A percentile compares a stretch with the other conserved stretches of the same genome.
These are phyloP conservation scores for Leersia perrieri DNA, from an alignment of 176 grass and related monocot genomes.

Conservation along the genomic window DNA sequence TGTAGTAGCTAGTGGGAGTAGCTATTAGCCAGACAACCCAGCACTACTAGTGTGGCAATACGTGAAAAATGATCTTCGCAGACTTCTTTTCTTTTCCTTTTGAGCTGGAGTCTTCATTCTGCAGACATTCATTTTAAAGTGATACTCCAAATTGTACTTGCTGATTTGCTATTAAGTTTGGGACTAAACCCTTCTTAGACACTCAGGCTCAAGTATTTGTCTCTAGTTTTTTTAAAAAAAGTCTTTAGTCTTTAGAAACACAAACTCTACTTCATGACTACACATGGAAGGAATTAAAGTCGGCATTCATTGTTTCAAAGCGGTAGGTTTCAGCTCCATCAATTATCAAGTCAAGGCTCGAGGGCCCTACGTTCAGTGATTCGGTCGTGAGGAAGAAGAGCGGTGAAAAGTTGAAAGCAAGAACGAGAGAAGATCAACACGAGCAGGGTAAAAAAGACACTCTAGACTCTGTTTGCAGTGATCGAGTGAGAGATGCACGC, in stretches of 20 bases:
- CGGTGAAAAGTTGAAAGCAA: neutral
- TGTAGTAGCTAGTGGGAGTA: too few relatives aligned
- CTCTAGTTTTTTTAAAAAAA: too few relatives aligned
- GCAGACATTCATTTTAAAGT: neutral
- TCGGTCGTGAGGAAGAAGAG: neutral
- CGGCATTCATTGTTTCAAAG: conserved; percentile 28
- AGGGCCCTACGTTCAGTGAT: conserved; percentile 12
- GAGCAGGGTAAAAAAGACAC: neutral
- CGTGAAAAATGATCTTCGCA: neutral
- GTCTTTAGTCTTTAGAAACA: too few relatives aligned
- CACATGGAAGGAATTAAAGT: conserved; percentile 10
- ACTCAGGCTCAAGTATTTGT: neutral
- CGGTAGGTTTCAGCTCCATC: neutral
- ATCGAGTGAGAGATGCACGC: neutral
- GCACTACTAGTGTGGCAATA: neutral
- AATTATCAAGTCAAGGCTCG: neutral
- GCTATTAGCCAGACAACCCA: neutral
- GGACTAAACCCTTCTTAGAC: neutral
- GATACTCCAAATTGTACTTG: too few relatives aligned
- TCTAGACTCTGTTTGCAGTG: neutral
- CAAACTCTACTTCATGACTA: neutral
- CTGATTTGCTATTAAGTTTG: neutral
- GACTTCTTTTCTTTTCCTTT: neutral
- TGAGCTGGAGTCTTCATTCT: too few relatives aligned
- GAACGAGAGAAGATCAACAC: neutral